phyloP scores from a whole-genome alignment of 2,329 filamentous ascomycete species.

The Xylaria sp. region DNA sequence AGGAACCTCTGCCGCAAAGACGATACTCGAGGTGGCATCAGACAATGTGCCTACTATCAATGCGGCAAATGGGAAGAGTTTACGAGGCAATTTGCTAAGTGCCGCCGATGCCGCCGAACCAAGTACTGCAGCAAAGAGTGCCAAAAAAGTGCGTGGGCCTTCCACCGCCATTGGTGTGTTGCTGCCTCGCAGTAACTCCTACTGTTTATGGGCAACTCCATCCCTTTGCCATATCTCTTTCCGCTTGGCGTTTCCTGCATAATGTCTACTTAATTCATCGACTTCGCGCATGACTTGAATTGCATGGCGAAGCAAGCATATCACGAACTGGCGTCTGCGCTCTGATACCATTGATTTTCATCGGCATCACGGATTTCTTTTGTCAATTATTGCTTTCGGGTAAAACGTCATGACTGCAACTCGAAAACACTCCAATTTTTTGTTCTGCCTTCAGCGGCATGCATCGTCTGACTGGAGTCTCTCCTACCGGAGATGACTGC shows the following conservation, averaged over 20 bases:
- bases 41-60: conserved; percentile 97
- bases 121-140: conserved; percentile 99
- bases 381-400: conserved; percentile 38
- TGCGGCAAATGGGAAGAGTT: conserved; percentile 99
- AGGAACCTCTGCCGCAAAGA: conserved; percentile 98
- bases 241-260: conserved; percentile 51
- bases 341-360: conserved; percentile 54
- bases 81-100: conserved; percentile 97
- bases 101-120: conserved; percentile 91
- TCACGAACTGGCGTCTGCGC: conserved; percentile 53
- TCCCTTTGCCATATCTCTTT: conserved; percentile 44
- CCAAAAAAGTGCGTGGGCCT: conserved; percentile 98
- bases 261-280: conserved; percentile 51
- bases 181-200: conserved; percentile 68
- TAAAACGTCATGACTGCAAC: conserved; percentile 24
- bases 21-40: conserved; percentile 90
- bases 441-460: conserved; percentile 18
- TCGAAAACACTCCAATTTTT: conserved; percentile 13
- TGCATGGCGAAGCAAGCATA: conserved; percentile 55
- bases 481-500: conserved; percentile 12
- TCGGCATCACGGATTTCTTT: conserved; percentile 52
- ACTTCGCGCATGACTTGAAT: conserved; percentile 50
- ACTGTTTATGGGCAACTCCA: conserved; percentile 30
- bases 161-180: conserved; percentile 97
- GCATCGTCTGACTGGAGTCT: conserved; percentile 13